Evolutionary conservation across 805 yeast genomes (phyloP).

Genomic region (Starmerella stigmatis): DNA sequence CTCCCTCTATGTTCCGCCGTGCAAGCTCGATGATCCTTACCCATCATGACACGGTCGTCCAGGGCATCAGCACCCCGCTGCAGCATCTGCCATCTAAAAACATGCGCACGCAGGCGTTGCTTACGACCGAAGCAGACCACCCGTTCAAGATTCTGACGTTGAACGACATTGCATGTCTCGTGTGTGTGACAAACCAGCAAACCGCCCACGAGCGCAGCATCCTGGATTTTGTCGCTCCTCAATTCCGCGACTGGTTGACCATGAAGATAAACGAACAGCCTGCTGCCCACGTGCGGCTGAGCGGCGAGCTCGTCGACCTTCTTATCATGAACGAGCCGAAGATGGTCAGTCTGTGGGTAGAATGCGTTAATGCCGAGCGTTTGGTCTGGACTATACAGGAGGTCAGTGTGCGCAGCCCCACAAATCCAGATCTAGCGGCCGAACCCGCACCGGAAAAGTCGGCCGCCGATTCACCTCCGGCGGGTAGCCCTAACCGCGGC

Average conservation of each 20-base stretch:
- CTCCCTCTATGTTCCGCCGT: conserved; percentile 14
- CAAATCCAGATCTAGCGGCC: neutral
- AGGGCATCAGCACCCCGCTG: conserved; percentile 40
- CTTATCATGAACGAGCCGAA: conserved; percentile 3
- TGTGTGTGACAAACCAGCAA: conserved; percentile 67
- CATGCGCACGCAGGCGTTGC: conserved; percentile 60
- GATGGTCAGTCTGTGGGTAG: conserved; percentile 87
- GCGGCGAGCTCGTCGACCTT: conserved; percentile 15
- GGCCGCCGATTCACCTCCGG: neutral
- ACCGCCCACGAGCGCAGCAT: conserved; percentile 54
- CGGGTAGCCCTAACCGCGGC: neutral
- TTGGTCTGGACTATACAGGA: conserved; percentile 81
- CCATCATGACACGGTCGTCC: neutral
- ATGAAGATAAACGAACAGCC: neutral
- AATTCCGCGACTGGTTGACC: conserved; percentile 8
- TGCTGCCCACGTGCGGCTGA: neutral
- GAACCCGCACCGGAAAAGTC: too few relatives aligned
- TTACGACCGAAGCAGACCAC: conserved; percentile 59
- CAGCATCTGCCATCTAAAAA: conserved; percentile 51
- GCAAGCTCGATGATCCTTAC: conserved; percentile 17
- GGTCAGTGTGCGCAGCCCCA: conserved; percentile 31
- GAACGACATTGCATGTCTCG: conserved; percentile 78
- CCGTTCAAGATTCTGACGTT: conserved; percentile 81
- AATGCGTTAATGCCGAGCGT: conserved; percentile 32
- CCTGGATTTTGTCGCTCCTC: conserved; percentile 46